Evolutionary conservation across 768 basidiomycete genomes (phyloP).

Genomic region (Mycena crocata): DNA sequence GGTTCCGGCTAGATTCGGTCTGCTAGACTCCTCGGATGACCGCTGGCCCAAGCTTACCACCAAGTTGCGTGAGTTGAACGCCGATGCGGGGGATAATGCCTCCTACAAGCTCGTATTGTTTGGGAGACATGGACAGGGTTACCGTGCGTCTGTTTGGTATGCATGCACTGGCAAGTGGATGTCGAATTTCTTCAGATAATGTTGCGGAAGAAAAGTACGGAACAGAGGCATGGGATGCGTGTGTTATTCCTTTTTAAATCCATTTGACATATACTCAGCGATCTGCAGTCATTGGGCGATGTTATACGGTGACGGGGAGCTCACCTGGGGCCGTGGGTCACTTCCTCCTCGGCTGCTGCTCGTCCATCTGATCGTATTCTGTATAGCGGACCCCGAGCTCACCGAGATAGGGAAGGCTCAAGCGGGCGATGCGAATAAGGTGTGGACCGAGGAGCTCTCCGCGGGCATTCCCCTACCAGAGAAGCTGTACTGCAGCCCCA

Average conservation of each 20-base stretch:
- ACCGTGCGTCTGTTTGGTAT: conserved; percentile 60
- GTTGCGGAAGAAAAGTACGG: conserved; percentile 8
- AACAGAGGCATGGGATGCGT: conserved; percentile 65
- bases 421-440: conserved; percentile 56
- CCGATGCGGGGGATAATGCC: conserved; percentile 46
- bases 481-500: conserved; percentile 70
- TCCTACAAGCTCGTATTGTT: conserved; percentile 75
- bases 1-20: conserved; percentile 70
- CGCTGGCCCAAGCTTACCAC: conserved; percentile 62
- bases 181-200: conserved; percentile 78
- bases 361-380: neutral
- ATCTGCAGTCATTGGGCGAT: conserved; percentile 70
- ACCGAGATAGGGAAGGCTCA: conserved; percentile 69
- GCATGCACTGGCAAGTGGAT: no score
- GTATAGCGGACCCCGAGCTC: conserved; percentile 72
- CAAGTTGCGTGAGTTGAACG: conserved; percentile 61
- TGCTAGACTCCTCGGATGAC: conserved; percentile 60
- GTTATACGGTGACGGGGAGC: conserved; percentile 70
- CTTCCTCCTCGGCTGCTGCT: neutral
- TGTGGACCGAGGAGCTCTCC: conserved; percentile 62
- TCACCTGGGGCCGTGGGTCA: conserved; percentile 80
- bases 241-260: conserved; percentile 32
- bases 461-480: conserved; percentile 63
- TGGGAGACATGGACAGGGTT: conserved; percentile 79
- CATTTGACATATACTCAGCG: neutral